Evolutionary conservation across 306 rosid species (phyloP).

Genomic region (Boehmeria nivea): DNA sequence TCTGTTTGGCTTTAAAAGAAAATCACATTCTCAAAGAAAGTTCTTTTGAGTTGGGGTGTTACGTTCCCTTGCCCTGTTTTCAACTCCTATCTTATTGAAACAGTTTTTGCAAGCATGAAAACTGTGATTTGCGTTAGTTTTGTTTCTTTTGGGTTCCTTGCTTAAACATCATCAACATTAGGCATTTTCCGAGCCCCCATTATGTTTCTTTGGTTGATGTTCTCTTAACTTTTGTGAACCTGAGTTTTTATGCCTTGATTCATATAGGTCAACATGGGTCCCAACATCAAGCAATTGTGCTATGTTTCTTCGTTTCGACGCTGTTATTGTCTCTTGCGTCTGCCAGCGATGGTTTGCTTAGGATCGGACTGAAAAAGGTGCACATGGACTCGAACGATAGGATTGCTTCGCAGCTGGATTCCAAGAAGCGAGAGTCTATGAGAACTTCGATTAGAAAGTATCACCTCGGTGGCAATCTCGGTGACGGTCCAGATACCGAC

Average conservation of each 20-base stretch:
- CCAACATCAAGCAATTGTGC: constrained; percentile 28
- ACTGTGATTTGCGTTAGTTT: no score
- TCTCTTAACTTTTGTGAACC: no score
- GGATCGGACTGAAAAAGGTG: constrained; percentile 69
- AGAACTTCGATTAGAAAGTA: constrained; percentile 39
- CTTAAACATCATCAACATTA: no score
- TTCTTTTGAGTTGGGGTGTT: background rate
- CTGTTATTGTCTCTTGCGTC: constrained; percentile 43
- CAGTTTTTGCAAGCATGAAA: no score
- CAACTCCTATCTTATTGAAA: no score
- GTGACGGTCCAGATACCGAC: constrained; percentile 29
- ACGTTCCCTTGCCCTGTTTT: no score
- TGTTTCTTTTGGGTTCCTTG: no score
- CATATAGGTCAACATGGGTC: constrained; percentile 56
- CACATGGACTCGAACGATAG: constrained; percentile 32
- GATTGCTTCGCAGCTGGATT: constrained; percentile 38
- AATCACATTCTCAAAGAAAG: no score
- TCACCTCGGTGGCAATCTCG: constrained; percentile 25
- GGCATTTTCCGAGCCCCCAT: no score
- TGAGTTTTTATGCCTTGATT: constrained; percentile 10
- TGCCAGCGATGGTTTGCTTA: constrained; percentile 44
- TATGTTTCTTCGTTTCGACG: constrained; percentile 39
- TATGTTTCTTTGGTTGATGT: no score
- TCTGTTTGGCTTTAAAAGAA: no score
- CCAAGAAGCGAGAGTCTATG: constrained; percentile 24